phyloP scores from a whole-genome alignment of 768 basidiomycete species.

The Boletus tomentosulus region DNA sequence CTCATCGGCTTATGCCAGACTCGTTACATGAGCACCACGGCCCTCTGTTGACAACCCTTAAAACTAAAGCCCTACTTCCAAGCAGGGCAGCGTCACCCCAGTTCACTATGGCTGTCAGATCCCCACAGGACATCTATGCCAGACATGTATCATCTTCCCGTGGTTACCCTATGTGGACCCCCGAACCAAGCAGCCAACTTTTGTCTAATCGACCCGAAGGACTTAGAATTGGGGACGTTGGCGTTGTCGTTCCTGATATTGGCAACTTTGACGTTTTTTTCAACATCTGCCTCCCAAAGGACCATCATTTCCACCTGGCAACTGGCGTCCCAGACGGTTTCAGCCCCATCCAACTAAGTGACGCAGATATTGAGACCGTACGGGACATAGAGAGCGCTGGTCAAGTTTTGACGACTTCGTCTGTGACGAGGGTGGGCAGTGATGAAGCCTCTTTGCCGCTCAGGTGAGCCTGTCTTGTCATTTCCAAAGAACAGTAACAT shows the following conservation, averaged over 20 bases:
- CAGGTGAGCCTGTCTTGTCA: not conserved
- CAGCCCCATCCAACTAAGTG: slow-evolving; percentile 18
- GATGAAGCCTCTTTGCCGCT: not conserved
- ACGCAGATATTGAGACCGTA: slow-evolving; percentile 15
- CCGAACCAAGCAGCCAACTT: slow-evolving; percentile 26
- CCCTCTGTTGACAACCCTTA: not conserved
- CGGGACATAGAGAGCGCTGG: slow-evolving; percentile 10
- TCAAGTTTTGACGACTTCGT: slow-evolving; percentile 3
- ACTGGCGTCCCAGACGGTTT: slow-evolving; percentile 30
- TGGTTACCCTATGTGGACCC: slow-evolving; percentile 37
- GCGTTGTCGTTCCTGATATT: slow-evolving; percentile 30
- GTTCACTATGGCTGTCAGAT: slow-evolving; percentile 19
- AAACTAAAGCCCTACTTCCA: not conserved
- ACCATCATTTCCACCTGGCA: slow-evolving; percentile 18
- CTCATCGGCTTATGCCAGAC: not conserved
- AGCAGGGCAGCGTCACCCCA: not conserved
- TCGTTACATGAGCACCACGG: slow-evolving; percentile 8
- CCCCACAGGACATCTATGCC: slow-evolving; percentile 25
- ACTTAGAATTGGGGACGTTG: slow-evolving; percentile 37
- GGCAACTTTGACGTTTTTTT: slow-evolving; percentile 38
- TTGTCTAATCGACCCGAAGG: slow-evolving; percentile 28
- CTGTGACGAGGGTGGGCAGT: slow-evolving; percentile 9
- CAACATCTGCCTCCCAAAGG: slow-evolving; percentile 34
- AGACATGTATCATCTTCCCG: slow-evolving; percentile 21
- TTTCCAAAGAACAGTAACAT: not conserved